These are phyloP conservation scores for Ambrosiella beaveri DNA, from an alignment of 2,329 filamentous ascomycete genomes.

Conservation along the genomic window DNA sequence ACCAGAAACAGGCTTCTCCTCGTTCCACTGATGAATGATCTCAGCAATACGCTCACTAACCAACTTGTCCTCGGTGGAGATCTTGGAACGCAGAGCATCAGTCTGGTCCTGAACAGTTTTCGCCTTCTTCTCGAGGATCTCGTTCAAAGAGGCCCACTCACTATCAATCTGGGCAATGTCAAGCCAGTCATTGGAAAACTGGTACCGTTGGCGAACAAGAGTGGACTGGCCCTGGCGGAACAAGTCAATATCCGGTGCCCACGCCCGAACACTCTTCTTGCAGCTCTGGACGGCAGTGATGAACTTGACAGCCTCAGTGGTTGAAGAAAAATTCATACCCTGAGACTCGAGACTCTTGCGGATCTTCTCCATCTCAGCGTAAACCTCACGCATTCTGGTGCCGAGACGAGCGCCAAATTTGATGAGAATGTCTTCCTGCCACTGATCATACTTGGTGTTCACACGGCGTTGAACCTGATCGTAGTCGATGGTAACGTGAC, in stretches of 20 bases:
- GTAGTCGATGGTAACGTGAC: constrained; percentile 89
- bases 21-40: constrained; percentile 75
- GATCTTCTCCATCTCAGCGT: constrained; percentile 79
- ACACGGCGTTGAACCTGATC: constrained; percentile 98
- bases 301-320: constrained; percentile 91
- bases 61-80: constrained; percentile 79
- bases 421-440: constrained; percentile 91
- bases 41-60: constrained; percentile 78
- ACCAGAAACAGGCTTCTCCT: constrained; percentile 92
- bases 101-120: constrained; percentile 95
- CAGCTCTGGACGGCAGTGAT: constrained; percentile 96
- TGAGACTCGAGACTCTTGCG: constrained; percentile 81
- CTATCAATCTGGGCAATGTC: constrained; percentile 92
- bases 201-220: constrained; percentile 77
- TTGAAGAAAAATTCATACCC: constrained; percentile 84
- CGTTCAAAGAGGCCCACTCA: constrained; percentile 85
- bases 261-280: constrained; percentile 80
- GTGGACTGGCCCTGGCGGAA: constrained; percentile 94
- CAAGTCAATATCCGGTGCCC: constrained; percentile 89
- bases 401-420: constrained; percentile 86
- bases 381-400: constrained; percentile 78
- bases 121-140: constrained; percentile 77
- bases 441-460: constrained; percentile 98
- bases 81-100: constrained; percentile 87
- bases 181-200: constrained; percentile 86